These are phyloP conservation scores for Backusella tarrabulga DNA, from an alignment of 192 early-diverging fungal genomes.

Conservation along the genomic window DNA sequence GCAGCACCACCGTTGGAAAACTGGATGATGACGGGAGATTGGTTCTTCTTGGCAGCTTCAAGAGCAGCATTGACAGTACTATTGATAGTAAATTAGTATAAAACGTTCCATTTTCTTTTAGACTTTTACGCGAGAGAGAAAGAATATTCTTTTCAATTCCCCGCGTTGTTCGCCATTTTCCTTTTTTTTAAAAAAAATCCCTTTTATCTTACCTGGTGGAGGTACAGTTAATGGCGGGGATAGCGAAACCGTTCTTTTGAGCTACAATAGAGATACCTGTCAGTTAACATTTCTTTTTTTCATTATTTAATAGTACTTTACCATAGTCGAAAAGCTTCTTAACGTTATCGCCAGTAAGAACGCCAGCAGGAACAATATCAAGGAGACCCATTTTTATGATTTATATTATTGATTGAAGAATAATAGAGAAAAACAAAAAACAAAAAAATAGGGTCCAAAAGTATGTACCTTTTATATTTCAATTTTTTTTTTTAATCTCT, in stretches of 20 bases:
- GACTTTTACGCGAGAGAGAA: neutral
- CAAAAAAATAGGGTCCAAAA: neutral
- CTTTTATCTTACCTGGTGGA: slow-evolving; percentile 56
- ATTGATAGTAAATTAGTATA: neutral
- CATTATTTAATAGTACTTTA: neutral
- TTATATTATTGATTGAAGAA: neutral
- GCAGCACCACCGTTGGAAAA: slow-evolving; percentile 93
- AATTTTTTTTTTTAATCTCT: slow-evolving; percentile 5
- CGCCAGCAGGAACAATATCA: slow-evolving; percentile 85
- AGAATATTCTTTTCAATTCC: neutral
- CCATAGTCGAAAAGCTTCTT: slow-evolving; percentile 74
- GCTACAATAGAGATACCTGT: slow-evolving; percentile 30
- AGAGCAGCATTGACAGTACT: slow-evolving; percentile 88
- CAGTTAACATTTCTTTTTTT: neutral
- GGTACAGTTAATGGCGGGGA: slow-evolving; percentile 97
- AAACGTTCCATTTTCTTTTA: neutral
- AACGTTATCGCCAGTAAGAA: slow-evolving; percentile 92
- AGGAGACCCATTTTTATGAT: slow-evolving; percentile 59
- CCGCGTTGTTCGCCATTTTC: neutral
- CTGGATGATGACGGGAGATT: slow-evolving; percentile 94
- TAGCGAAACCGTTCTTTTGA: slow-evolving; percentile 83
- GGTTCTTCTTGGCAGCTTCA: slow-evolving; percentile 92
- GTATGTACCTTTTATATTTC: neutral
- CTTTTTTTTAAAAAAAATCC: neutral
- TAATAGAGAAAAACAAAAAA: neutral